These are phyloP conservation scores for Fraxinus excelsior DNA, from an alignment of 257 asterid species.

Conservation along the genomic window DNA sequence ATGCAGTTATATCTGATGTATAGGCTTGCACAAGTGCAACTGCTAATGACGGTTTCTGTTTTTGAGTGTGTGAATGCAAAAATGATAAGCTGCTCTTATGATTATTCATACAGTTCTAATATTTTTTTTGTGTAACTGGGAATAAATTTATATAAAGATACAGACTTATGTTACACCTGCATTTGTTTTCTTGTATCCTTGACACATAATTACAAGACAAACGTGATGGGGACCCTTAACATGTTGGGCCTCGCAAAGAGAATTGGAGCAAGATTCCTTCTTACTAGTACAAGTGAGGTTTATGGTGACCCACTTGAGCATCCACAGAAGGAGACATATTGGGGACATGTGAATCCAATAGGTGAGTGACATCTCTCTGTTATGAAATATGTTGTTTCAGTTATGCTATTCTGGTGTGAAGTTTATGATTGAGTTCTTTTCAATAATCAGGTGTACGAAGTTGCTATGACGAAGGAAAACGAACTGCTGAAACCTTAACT, in stretches of 20 bases:
- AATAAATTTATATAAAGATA: background rate
- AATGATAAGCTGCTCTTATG: background rate
- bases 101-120: background rate
- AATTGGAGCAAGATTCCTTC: conserved; percentile 32
- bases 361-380: conserved; percentile 8
- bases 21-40: background rate
- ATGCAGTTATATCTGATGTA: background rate
- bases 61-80: background rate
- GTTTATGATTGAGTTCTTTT: background rate
- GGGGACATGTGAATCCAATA: conserved; percentile 41
- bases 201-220: conserved; percentile 56
- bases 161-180: background rate
- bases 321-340: conserved; percentile 34
- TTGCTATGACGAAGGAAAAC: conserved; percentile 37
- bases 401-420: background rate
- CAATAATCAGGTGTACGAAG: conserved; percentile 28
- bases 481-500: conserved; percentile 37
- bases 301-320: conserved; percentile 38
- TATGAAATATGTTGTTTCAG: background rate
- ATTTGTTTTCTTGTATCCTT: conserved; percentile 24
- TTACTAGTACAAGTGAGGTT: conserved; percentile 35
- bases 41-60: background rate
- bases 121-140: background rate
- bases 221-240: conserved; percentile 67
- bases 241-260: conserved; percentile 38